phyloP scores from a whole-genome alignment of 139 green algal genomes.

The Raphidocelis subcapitata region DNA sequence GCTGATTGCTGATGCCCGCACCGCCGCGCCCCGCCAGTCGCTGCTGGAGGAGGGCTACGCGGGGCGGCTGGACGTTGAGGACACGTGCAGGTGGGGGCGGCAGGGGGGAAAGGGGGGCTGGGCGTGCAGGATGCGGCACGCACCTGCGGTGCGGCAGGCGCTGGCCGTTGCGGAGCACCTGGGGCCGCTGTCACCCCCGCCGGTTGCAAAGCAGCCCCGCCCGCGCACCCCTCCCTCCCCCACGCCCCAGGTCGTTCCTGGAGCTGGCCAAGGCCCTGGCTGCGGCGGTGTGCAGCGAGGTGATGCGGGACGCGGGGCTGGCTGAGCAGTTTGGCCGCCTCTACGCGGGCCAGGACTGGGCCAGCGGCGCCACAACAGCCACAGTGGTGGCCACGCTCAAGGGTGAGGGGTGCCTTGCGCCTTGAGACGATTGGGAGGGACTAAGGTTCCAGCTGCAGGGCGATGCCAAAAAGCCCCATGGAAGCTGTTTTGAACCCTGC shows the following conservation, averaged over 20 bases:
- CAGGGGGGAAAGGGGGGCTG: neutral
- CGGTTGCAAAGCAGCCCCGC: too few relatives aligned
- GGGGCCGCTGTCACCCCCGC: too few relatives aligned
- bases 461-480: too few relatives aligned
- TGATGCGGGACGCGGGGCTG: constrained; percentile 47
- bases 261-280: constrained; percentile 53
- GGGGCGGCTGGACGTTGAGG: constrained; percentile 61
- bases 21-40: constrained; percentile 23
- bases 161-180: too few relatives aligned
- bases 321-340: constrained; percentile 45
- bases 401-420: constrained; percentile 16
- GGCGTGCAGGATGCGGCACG: too few relatives aligned
- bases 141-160: too few relatives aligned
- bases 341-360: constrained; percentile 52
- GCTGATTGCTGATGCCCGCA: too few relatives aligned
- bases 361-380: constrained; percentile 40
- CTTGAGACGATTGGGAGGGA: too few relatives aligned
- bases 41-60: constrained; percentile 33
- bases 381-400: constrained; percentile 78
- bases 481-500: too few relatives aligned
- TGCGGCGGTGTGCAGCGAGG: neutral
- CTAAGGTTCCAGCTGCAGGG: too few relatives aligned
- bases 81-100: constrained; percentile 42
- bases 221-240: neutral
- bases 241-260: constrained; percentile 50